Base-by-base conservation (phyloP, 2,329 filamentous ascomycete genomes). In the Phaeosphaeria sp. region DNA sequence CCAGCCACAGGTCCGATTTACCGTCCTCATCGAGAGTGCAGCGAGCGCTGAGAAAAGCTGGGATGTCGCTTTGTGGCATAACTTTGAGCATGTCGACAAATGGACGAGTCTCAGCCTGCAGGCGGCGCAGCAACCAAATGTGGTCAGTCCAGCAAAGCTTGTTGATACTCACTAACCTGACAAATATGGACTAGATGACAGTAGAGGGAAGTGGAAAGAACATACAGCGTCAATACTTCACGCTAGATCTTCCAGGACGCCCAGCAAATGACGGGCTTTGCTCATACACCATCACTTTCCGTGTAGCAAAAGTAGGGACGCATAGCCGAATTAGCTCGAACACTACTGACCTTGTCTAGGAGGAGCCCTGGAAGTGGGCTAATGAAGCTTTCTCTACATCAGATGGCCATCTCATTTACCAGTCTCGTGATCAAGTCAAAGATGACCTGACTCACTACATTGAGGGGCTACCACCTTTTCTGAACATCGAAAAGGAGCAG, bases 31-130 rank as follows among this genome's bases (percentile, higher is more conserved):
- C 30, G 88, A 93, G 65, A 86, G 89, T 43, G 85, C 86, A 42
- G 76, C 74, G 21, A 80, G 80, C 36, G 83, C 84, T 47, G 81
- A 82, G 7, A 78, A 84, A 59, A 69, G 82, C 20, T 95, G 91
- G 89, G 85, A 95, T 66, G 85, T 92, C 30, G 86, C 86, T 17
- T 77, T 96, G 7, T 96, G 92, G 91, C 87, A 91, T 61, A 88
- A 90, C 65, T 84, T 85, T 51, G 73, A 79, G 24, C 81, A 74
- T 36, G 82, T 64, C 81, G 84, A 87, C 59, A 78, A 77, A 79
- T 93, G 82, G 85, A 79, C 71, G 84, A 89, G 71, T 21, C 80
- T 86, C 18, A 78, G 79, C 24, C 79, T 95, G 2, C 81, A 86
- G 51, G 67, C 74, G 30, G 73, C 72, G 4, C 60, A 66, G 13